These are phyloP conservation scores for Recurvomyces mirabilis DNA, from an alignment of 495 filamentous ascomycete genomes.

Conservation along the genomic window DNA sequence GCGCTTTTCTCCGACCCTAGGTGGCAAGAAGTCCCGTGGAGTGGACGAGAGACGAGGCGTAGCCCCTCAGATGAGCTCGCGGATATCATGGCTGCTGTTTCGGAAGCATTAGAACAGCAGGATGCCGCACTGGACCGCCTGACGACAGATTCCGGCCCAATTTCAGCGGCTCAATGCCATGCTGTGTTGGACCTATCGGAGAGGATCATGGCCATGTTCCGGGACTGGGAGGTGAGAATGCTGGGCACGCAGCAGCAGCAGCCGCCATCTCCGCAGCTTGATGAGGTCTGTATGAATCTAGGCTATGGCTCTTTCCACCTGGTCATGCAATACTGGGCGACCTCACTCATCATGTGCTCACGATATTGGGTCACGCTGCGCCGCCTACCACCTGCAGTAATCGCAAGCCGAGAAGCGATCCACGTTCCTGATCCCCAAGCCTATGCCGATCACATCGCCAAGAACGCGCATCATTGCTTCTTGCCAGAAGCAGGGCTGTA, in stretches of 20 bases:
- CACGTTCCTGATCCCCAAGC: neutral
- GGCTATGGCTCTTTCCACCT: neutral
- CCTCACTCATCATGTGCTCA: neutral
- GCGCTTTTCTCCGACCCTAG: neutral
- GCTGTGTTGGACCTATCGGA: neutral
- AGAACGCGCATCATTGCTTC: neutral
- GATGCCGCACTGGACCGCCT: neutral
- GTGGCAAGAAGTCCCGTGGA: neutral
- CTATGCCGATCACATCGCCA: neutral
- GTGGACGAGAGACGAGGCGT: neutral
- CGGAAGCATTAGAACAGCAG: neutral
- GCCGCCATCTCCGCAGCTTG: neutral
- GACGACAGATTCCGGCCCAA: neutral
- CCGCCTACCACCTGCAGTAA: neutral
- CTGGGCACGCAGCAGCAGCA: neutral
- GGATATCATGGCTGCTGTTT: neutral
- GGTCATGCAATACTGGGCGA: constrained; percentile 1
- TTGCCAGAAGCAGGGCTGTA: neutral
- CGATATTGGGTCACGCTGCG: neutral
- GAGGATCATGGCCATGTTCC: neutral
- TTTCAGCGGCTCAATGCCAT: neutral
- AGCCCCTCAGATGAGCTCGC: neutral
- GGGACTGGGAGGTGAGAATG: neutral
- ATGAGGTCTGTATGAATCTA: neutral
- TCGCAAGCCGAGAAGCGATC: neutral